phyloP scores from a whole-genome alignment of 768 basidiomycete genomes.

The Suillus lakei region DNA sequence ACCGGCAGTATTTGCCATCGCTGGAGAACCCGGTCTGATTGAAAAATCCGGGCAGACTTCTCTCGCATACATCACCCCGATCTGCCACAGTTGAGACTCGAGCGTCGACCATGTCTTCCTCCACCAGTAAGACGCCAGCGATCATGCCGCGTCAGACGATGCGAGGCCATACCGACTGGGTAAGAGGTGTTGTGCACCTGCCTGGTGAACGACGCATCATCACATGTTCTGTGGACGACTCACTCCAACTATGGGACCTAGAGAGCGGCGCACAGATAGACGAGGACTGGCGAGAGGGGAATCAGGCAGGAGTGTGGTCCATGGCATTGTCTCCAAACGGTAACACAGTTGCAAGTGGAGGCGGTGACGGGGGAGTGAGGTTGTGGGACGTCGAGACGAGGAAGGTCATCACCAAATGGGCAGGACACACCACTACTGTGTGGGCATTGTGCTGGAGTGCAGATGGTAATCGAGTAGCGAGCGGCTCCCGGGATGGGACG shows the following conservation, averaged over 20 bases:
- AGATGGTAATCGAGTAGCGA: not conserved
- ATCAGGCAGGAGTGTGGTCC: not conserved
- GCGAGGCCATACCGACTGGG: not conserved
- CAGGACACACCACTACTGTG: not conserved
- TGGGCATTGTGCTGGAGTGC: not conserved
- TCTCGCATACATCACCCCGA: not conserved
- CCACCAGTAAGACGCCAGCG: rapidly evolving
- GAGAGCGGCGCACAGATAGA: not conserved
- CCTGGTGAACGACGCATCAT: not conserved
- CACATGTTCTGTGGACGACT: not conserved
- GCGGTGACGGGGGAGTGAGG: not conserved
- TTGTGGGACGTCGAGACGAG: not conserved
- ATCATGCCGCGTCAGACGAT: not conserved
- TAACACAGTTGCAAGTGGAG: not conserved
- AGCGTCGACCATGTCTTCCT: not conserved
- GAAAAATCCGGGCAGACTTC: too few species aligned
- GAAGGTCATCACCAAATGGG: not conserved
- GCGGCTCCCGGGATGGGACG: not conserved
- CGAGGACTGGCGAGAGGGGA: not conserved
- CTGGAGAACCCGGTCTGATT: too few species aligned
- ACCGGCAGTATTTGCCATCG: too few species aligned
- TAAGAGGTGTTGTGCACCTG: not conserved
- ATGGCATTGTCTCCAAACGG: not conserved
- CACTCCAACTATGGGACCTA: not conserved
- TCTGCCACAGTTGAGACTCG: not conserved